Evolutionary conservation across 768 basidiomycete species (phyloP).

Genomic region (Amanita muscaria): DNA sequence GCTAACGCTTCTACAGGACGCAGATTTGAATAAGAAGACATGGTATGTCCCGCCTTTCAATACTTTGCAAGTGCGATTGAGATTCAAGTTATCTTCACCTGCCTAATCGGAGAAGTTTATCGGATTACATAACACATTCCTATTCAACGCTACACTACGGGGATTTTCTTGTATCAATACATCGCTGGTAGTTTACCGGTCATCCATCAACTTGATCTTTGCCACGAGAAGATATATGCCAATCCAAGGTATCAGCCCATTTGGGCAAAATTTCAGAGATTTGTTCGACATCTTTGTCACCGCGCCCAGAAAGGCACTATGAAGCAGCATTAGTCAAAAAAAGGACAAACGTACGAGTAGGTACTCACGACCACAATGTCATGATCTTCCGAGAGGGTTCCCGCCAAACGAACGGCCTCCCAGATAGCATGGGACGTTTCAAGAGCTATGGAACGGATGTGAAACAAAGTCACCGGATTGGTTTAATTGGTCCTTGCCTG

Average conservation of each 20-base stretch:
- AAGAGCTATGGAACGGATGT: constrained; percentile 47
- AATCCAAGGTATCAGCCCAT: constrained; percentile 91
- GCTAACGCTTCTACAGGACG: constrained; percentile 62
- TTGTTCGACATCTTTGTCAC: constrained; percentile 97
- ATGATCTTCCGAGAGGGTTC: constrained; percentile 71
- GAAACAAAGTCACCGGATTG: background rate
- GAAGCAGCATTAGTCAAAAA: constrained; percentile 5
- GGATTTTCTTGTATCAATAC: background rate
- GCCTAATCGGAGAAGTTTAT: background rate
- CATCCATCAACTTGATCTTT: constrained; percentile 1
- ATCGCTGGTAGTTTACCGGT: too few relatives aligned
- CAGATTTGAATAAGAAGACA: too few relatives aligned
- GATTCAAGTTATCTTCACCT: constrained; percentile 1
- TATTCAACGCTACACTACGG: background rate
- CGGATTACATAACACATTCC: background rate
- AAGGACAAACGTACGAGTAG: background rate
- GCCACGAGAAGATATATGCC: constrained; percentile 59
- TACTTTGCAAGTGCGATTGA: too few relatives aligned
- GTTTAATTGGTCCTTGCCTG: constrained; percentile 42
- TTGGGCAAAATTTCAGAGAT: constrained; percentile 91
- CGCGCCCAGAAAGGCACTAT: constrained; percentile 89
- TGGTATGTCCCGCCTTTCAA: too few relatives aligned
- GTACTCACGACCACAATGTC: constrained; percentile 84
- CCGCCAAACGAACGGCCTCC: constrained; percentile 81
- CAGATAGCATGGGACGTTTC: constrained; percentile 96